Evolutionary conservation across 352 stramenopile genomes (phyloP), one percentile per base, ranked within the genome.

Genomic region (Phytopythium litorale): DNA sequence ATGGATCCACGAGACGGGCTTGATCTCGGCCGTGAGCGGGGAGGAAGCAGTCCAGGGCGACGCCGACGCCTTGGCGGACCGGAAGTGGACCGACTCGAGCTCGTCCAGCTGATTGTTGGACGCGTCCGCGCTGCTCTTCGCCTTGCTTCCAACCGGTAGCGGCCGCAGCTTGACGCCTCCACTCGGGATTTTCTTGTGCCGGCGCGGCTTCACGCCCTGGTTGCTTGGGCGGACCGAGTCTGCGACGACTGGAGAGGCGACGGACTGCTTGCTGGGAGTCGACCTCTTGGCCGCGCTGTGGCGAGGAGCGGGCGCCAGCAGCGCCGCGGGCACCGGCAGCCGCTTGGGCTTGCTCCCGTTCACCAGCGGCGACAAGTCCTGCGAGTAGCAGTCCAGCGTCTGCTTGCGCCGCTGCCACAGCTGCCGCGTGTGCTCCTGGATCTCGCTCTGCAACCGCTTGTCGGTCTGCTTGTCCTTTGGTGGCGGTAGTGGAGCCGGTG

Each of bases 21-120:
- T 84, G 68, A 89, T 89, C 66, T 87, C 80, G 15, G 80, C 76
- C 35, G 76, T 87, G 12, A 89, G 65, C 1, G 79, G 66, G 18
- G 72, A 64, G 7, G 19, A 23, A 5, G 25, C 46, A 19, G 40
- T 8, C 28, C 52, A 25, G 21, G 58, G 53, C 23, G n/a, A 55
- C 0, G 18, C 3, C 15, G 42, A 48, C 9, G 18, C 1, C 7
- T 48, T 48, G 23, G 15, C 2, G 5, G 32, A 11, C 40, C 53
- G 53, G 23, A 49, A 54, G 23, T 49, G 28, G 9, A 23, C 28
- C 50, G 37, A n/a, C 7, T 38, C 48, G 30, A 66, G 45, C 28
- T 72, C 66, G 33, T 76, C 61, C 33, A 63, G 66, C 60, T 84
- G 71, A 25, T 79, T 72, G 49, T 59, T 78, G 65, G 13, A 63